Conservation (phyloP, 208 protist genomes). For the Crithidia brevicula region DNA sequence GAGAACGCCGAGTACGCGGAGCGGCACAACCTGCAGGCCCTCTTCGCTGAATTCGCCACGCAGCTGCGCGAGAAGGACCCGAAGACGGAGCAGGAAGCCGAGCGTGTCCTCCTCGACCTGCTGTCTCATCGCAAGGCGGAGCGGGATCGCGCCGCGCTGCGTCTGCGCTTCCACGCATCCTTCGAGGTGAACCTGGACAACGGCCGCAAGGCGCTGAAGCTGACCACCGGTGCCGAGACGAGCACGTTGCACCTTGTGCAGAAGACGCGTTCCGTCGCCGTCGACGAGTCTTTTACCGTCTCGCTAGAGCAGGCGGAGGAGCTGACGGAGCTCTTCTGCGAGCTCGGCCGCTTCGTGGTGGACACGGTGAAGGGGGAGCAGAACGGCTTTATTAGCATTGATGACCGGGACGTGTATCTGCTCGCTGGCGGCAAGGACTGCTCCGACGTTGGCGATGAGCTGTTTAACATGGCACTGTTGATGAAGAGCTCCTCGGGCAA, state of each 20-base stretch:
- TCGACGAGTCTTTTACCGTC: conserved; percentile 64
- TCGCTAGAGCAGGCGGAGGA: conserved; percentile 75
- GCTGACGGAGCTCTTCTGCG: conserved; percentile 81
- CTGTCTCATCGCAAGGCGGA: conserved; percentile 79
- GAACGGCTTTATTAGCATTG: conserved; percentile 80
- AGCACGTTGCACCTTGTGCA: conserved; percentile 72
- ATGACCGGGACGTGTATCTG: conserved; percentile 83
- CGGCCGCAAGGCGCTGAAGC: conserved; percentile 68
- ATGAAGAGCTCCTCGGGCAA: conserved; percentile 43
- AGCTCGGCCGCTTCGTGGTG: conserved; percentile 79
- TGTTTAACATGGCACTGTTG: conserved; percentile 77
- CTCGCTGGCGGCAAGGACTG: conserved; percentile 69
- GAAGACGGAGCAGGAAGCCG: conserved; percentile 75
- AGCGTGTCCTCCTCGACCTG: conserved; percentile 77
- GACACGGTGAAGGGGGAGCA: conserved; percentile 74
- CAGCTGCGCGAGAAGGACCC: conserved; percentile 78
- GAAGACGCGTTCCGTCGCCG: conserved; percentile 61
- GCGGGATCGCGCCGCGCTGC: conserved; percentile 74
- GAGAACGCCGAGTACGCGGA: conserved; percentile 79
- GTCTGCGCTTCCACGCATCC: conserved; percentile 67
- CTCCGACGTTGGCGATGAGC: conserved; percentile 74
- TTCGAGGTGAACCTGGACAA: conserved; percentile 87
- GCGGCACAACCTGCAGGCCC: conserved; percentile 75
- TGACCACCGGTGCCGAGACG: conserved; percentile 54
- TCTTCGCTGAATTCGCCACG: conserved; percentile 79